Conservation (phyloP, 805 yeast genomes). For the Jamesozyma rosinii region DNA sequence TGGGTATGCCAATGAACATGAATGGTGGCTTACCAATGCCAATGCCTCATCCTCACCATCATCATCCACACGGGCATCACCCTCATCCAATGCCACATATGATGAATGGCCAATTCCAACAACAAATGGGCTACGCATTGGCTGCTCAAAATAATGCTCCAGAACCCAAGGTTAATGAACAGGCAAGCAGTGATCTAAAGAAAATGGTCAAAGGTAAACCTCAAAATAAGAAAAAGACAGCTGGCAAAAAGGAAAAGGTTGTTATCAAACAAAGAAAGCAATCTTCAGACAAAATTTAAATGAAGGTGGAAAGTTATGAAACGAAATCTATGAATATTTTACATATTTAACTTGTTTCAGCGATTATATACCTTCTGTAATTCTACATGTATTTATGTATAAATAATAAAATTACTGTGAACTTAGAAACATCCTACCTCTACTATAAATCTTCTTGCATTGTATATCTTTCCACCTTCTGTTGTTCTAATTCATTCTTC, state of each 20-base stretch:
- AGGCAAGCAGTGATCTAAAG: slow-evolving; percentile 8
- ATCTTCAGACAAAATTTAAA: not conserved
- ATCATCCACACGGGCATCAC: not conserved
- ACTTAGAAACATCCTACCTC: not conserved
- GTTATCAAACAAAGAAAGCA: slow-evolving; percentile 2
- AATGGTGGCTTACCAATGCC: slow-evolving; percentile 8
- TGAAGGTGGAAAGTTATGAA: not conserved
- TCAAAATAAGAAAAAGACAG: not conserved
- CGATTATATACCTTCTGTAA: not conserved
- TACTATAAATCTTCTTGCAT: slow-evolving; percentile 34
- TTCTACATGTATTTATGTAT: not conserved
- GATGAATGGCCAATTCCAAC: not conserved
- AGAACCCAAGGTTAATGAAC: slow-evolving; percentile 6
- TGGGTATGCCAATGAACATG: slow-evolving; percentile 7
- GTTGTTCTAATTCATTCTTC: slow-evolving; percentile 31
- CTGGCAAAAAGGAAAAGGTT: not conserved
- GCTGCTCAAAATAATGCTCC: not conserved
- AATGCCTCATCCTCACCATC: slow-evolving; percentile 6
- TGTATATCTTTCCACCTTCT: slow-evolving; percentile 28
- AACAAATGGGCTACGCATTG: not conserved
- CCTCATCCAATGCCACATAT: not conserved
- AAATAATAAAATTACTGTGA: not conserved
- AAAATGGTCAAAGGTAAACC: slow-evolving; percentile 3
- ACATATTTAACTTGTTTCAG: not conserved
- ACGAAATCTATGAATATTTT: too few species aligned